Conservation (phyloP, 73 alveolate genomes). For the Paramecium caudatum region DNA sequence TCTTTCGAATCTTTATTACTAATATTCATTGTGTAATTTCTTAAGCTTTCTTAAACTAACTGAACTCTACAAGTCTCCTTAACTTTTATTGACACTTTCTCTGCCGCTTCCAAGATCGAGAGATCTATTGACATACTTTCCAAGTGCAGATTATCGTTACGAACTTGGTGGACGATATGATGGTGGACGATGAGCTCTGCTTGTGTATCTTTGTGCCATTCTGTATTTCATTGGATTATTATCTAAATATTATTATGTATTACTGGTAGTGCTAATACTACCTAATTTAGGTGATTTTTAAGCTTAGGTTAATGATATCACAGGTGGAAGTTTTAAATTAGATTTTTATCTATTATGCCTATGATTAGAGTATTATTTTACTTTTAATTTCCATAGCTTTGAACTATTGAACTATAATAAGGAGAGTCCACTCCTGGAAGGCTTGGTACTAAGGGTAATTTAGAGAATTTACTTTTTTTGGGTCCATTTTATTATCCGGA, state of each 20-base stretch:
- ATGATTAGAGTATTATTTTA: background rate
- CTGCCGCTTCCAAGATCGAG: constrained; percentile 55
- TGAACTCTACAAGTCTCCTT: constrained; percentile 10
- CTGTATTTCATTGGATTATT: constrained; percentile 14
- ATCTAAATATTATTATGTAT: background rate
- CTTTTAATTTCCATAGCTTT: constrained; percentile 27
- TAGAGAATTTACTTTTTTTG: background rate
- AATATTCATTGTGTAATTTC: constrained; percentile 15
- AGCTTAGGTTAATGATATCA: background rate
- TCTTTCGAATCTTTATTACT: constrained; percentile 60
- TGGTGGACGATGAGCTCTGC: constrained; percentile 53
- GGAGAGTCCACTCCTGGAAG: constrained; percentile 68
- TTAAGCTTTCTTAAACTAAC: constrained; percentile 33
- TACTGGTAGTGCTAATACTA: background rate
- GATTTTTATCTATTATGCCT: constrained; percentile 18
- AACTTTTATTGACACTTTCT: constrained; percentile 55
- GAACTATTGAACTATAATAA: background rate
- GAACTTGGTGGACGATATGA: constrained; percentile 67
- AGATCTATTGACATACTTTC: constrained; percentile 35
- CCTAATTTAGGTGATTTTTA: constrained; percentile 5
- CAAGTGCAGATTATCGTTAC: constrained; percentile 23
- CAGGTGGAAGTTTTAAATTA: constrained; percentile 49
- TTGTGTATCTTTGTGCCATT: constrained; percentile 56
- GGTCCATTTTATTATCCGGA: constrained; percentile 31
- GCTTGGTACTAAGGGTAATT: background rate